Conservation (phyloP, 176 grass and related monocot genomes). For the Oryza longistaminata region DNA sequence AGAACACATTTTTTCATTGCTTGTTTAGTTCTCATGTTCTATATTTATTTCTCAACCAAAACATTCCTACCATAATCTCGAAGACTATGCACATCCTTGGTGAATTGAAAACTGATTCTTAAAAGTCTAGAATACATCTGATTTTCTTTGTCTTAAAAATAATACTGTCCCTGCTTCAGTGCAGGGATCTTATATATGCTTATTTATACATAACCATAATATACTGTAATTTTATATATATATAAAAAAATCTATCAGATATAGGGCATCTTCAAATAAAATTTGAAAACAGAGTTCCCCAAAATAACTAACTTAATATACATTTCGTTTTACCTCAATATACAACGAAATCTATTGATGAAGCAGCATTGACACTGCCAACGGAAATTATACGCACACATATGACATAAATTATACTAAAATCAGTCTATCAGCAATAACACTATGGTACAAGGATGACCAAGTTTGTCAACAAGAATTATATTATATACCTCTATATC, state of each 20-base stretch:
- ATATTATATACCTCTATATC: conserved; percentile 50
- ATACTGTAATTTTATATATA: too few relatives aligned
- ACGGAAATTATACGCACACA: neutral
- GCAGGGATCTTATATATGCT: neutral
- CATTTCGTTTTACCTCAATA: neutral
- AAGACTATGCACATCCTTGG: neutral
- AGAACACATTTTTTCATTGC: neutral
- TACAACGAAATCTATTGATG: neutral
- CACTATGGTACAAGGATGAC: neutral
- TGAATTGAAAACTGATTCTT: conserved; percentile 1
- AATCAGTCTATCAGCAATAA: neutral
- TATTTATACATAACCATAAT: conserved; percentile 17
- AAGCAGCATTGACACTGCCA: neutral
- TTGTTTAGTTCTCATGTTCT: neutral
- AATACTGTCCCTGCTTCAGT: neutral
- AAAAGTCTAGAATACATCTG: neutral
- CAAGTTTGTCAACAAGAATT: neutral
- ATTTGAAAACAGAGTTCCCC: neutral
- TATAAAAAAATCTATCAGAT: neutral
- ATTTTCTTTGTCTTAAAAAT: neutral
- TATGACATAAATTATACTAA: neutral
- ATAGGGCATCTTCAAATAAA: conserved; percentile 4
- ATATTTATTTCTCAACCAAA: neutral
- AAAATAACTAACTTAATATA: neutral
- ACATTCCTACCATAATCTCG: neutral